Evolutionary conservation across 306 rosid genomes (phyloP).

Genomic region (Dalbergia cochinchinensis): DNA sequence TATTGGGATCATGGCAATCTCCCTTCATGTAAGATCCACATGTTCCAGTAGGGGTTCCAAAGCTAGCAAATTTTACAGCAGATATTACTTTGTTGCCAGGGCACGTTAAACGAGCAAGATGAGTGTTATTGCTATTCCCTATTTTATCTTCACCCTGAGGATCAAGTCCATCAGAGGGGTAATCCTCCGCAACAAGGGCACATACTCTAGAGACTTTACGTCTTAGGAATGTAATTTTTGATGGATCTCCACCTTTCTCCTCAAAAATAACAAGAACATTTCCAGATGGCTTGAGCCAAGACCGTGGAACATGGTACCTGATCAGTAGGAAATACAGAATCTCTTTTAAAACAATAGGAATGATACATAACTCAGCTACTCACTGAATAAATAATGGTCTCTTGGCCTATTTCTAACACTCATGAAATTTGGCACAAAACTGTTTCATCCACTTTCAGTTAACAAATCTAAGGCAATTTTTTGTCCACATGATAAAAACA

Average conservation of each 20-base stretch:
- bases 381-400: constrained; percentile 17
- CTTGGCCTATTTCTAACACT: constrained; percentile 6
- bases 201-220: constrained; percentile 66
- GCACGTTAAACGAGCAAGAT: constrained; percentile 65
- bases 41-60: constrained; percentile 78
- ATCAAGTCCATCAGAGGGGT: constrained; percentile 62
- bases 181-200: constrained; percentile 70
- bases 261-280: constrained; percentile 84
- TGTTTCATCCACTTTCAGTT: constrained; percentile 32
- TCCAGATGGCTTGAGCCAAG: constrained; percentile 96
- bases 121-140: constrained; percentile 40
- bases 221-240: constrained; percentile 60
- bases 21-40: constrained; percentile 80
- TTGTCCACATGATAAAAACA: neutral
- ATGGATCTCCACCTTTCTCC: constrained; percentile 93
- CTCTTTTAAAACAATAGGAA: constrained; percentile 20
- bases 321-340: constrained; percentile 27
- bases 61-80: constrained; percentile 79
- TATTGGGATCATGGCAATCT: constrained; percentile 80
- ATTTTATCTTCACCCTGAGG: constrained; percentile 53
- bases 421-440: constrained; percentile 28
- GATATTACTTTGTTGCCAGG: constrained; percentile 59
- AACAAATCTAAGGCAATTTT: neutral
- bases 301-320: constrained; percentile 97
- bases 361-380: neutral